A percentile compares a stretch with the other conserved stretches of the same genome.
These are phyloP conservation scores for Skeletonema costatum DNA, from an alignment of 108 stramenopile genomes.

Conservation along the genomic window DNA sequence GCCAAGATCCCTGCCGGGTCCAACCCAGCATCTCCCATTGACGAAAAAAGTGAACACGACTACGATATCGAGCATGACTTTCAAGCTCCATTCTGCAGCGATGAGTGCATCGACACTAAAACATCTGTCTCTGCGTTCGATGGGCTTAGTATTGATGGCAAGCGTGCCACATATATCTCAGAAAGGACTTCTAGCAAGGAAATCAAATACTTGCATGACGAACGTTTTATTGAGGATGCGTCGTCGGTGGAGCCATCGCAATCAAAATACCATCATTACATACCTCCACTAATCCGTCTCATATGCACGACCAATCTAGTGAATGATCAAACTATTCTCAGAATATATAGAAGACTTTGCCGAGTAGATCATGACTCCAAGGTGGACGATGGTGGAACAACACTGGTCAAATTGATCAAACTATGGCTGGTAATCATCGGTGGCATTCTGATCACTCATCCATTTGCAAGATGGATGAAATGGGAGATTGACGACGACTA, in stretches of 20 bases:
- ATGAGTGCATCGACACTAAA: neutral
- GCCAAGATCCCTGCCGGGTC: neutral
- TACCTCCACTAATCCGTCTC: neutral
- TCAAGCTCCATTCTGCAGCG: neutral
- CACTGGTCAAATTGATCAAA: conserved; percentile 57
- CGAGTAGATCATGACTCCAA: neutral
- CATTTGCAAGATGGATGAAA: conserved; percentile 47
- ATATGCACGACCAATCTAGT: conserved; percentile 15
- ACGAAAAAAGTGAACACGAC: neutral
- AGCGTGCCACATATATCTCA: neutral
- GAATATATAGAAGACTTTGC: conserved; percentile 4
- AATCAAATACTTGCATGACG: neutral
- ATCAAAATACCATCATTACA: neutral
- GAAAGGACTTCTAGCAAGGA: neutral
- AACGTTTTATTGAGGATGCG: neutral
- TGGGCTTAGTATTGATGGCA: neutral
- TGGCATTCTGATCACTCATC: conserved; percentile 50
- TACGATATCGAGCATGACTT: neutral
- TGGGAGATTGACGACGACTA: conserved; percentile 53
- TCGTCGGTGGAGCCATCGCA: too few species aligned
- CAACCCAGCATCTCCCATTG: neutral
- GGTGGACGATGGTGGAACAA: conserved; percentile 21
- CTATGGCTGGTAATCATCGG: conserved; percentile 47
- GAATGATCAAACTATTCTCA: neutral
- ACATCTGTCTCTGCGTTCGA: neutral